phyloP scores from a whole-genome alignment of 176 grass and related monocot genomes.

The Oropetium thomaeum region DNA sequence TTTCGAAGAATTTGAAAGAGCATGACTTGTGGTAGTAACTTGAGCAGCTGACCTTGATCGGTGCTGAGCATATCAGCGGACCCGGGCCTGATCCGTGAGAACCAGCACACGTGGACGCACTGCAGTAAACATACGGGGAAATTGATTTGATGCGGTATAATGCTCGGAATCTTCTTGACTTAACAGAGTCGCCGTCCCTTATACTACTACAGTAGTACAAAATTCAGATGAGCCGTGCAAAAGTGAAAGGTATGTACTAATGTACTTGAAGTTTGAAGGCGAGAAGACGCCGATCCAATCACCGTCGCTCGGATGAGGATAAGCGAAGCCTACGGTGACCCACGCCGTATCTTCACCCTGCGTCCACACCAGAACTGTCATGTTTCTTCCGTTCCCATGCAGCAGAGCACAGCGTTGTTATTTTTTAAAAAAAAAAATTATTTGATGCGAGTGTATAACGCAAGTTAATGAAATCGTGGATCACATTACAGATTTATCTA shows the following conservation, averaged over 20 bases:
- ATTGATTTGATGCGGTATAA: neutral
- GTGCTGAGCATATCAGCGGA: constrained; percentile 71
- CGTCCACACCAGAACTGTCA: neutral
- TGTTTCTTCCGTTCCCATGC: neutral
- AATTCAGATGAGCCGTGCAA: neutral
- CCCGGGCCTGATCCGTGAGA: constrained; percentile 35
- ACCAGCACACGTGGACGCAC: constrained; percentile 56
- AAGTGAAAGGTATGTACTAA: neutral
- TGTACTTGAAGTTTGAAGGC: constrained; percentile 82
- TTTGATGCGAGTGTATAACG: too few relatives aligned
- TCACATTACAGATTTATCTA: neutral
- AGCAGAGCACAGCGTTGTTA: neutral
- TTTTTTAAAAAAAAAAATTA: too few relatives aligned
- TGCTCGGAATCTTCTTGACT: neutral
- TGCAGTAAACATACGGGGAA: constrained; percentile 8
- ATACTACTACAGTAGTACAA: too few relatives aligned
- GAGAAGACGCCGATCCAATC: constrained; percentile 95
- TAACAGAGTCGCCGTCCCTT: neutral
- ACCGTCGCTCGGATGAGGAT: constrained; percentile 31
- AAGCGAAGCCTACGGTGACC: constrained; percentile 47
- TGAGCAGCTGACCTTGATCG: constrained; percentile 63
- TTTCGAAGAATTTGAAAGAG: neutral
- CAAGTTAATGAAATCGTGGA: neutral
- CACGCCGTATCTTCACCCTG: constrained; percentile 80
- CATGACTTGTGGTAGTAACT: neutral